phyloP scores from a whole-genome alignment of 2,329 filamentous ascomycete genomes.

The Paraphaeosphaeria minitans region DNA sequence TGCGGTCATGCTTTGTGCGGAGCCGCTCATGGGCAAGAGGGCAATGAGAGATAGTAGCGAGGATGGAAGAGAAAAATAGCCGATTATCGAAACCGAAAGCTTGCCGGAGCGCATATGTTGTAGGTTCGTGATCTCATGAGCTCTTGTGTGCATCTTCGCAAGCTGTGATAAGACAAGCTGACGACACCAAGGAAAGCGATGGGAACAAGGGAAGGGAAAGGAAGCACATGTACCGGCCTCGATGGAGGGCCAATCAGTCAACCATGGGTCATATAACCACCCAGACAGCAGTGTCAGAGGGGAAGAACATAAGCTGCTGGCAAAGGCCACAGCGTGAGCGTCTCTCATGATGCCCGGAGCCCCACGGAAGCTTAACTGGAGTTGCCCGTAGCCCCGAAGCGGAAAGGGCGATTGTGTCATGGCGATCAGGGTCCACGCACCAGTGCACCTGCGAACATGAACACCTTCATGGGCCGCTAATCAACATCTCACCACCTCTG shows the following conservation, averaged over 20 bases:
- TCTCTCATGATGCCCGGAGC: slow-evolving; percentile 4
- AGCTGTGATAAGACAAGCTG: not conserved
- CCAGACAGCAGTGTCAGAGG: not conserved
- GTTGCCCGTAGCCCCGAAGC: slow-evolving; percentile 1
- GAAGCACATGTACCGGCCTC: not conserved
- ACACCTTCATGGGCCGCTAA: slow-evolving; percentile 34
- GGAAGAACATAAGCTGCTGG: not conserved
- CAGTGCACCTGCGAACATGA: slow-evolving; percentile 4
- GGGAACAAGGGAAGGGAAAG: not conserved
- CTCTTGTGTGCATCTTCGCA: not conserved
- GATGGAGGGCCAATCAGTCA: not conserved
- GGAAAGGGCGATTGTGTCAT: slow-evolving; percentile 6
- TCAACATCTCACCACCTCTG: slow-evolving; percentile 12
- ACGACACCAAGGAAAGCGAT: not conserved
- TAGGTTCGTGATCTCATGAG: slow-evolving; percentile 2
- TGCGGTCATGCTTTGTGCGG: slow-evolving; percentile 6
- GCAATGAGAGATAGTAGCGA: slow-evolving; percentile 7
- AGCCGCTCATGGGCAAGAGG: not conserved
- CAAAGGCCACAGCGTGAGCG: not conserved
- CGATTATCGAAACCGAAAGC: not conserved
- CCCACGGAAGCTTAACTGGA: slow-evolving; percentile 10
- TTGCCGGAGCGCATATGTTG: not conserved
- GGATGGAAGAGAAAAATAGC: not conserved
- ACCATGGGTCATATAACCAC: not conserved
- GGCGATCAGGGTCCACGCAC: slow-evolving; percentile 10